Conservation (phyloP, 169 alveolate genomes). For the Toxoplasma gondii region DNA sequence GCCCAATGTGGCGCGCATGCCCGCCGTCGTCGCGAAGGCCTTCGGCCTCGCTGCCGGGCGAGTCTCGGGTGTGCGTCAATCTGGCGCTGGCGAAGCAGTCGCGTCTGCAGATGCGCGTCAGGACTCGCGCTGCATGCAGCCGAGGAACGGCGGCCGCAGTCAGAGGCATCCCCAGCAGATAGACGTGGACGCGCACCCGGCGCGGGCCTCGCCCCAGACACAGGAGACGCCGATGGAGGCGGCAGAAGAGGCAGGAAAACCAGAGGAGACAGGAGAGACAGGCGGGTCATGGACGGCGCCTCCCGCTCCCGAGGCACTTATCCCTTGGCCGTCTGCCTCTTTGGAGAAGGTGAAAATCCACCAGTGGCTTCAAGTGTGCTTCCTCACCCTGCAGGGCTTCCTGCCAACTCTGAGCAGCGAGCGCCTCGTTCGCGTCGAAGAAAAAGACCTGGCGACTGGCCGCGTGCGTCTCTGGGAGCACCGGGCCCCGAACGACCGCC, state of each 20-base stretch:
- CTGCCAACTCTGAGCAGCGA: conserved; percentile 8
- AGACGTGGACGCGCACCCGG: no score
- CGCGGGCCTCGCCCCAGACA: no score
- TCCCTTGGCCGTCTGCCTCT: neutral
- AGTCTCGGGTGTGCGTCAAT: neutral
- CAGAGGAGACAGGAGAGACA: no score
- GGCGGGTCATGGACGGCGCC: neutral
- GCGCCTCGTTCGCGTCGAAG: conserved; percentile 36
- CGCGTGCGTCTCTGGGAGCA: conserved; percentile 46
- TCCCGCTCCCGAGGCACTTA: neutral
- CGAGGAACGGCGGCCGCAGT: no score
- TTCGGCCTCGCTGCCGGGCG: neutral
- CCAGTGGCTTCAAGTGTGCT: conserved; percentile 40
- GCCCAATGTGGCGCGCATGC: neutral
- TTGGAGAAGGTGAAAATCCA: neutral
- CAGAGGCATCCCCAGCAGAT: no score
- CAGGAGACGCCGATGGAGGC: no score
- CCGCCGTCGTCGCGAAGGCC: neutral
- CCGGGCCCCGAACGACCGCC: neutral
- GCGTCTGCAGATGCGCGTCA: no score
- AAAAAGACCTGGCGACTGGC: neutral
- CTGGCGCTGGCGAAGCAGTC: neutral
- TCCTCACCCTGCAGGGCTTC: conserved; percentile 23
- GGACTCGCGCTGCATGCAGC: no score
- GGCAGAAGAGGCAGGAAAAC: no score